Percentiles rank a stretch among this genome's conserved stretches.
Conservation (phyloP, 2,329 filamentous ascomycete genomes). For the Cytospora paraplurivora region DNA sequence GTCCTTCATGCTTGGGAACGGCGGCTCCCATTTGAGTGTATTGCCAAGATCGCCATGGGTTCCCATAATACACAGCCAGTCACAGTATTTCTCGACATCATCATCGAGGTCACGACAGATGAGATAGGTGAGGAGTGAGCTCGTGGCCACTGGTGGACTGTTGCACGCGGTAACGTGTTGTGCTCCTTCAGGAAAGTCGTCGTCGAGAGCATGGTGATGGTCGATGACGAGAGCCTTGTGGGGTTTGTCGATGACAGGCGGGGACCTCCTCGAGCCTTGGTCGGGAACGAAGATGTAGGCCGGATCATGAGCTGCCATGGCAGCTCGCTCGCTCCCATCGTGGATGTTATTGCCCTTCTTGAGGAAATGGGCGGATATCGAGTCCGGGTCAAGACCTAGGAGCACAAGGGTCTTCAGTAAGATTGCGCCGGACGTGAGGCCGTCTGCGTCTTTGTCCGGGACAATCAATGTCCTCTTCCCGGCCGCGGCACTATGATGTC, state of each 20-base stretch:
- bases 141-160: slow-evolving; percentile 67
- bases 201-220: slow-evolving; percentile 58
- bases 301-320: slow-evolving; percentile 54
- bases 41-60: slow-evolving; percentile 69
- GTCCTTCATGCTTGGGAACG: slow-evolving; percentile 66
- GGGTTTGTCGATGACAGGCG: slow-evolving; percentile 52
- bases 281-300: slow-evolving; percentile 65
- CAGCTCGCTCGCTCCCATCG: slow-evolving; percentile 51
- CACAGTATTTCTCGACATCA: slow-evolving; percentile 50
- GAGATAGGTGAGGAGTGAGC: slow-evolving; percentile 63
- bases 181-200: slow-evolving; percentile 58
- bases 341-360: slow-evolving; percentile 63
- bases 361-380: slow-evolving; percentile 61
- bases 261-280: slow-evolving; percentile 61
- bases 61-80: slow-evolving; percentile 65
- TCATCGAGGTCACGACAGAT: slow-evolving; percentile 61
- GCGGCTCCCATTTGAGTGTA: slow-evolving; percentile 64
- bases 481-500: slow-evolving; percentile 48
- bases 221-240: slow-evolving; percentile 63
- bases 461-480: slow-evolving; percentile 59
- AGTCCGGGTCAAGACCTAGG: slow-evolving; percentile 55
- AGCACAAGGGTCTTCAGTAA: slow-evolving; percentile 59
- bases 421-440: slow-evolving; percentile 65
- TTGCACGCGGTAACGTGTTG: slow-evolving; percentile 63
- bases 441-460: slow-evolving; percentile 71